phyloP scores from a whole-genome alignment of 78 protist species.

The Protostelium mycophagum region DNA sequence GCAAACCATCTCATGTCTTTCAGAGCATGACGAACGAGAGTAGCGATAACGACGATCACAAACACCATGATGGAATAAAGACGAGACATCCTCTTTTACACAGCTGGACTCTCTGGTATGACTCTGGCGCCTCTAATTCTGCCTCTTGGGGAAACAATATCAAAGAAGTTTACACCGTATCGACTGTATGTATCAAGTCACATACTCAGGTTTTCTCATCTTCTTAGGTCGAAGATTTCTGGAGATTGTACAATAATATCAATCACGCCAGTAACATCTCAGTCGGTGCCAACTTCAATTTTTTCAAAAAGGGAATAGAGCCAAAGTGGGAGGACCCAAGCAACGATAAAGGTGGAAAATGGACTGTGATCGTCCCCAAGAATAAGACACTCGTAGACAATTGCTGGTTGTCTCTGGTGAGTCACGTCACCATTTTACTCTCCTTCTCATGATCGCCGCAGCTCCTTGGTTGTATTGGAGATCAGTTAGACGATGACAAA shows the following conservation, averaged over 20 bases:
- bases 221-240: not conserved
- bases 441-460: not conserved
- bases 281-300: not conserved
- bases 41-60: too few relatives aligned
- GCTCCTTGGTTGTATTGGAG: not conserved
- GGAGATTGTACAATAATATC: conserved; percentile 1
- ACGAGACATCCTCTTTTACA: not conserved
- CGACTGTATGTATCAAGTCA: not conserved
- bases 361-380: conserved; percentile 1
- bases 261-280: not conserved
- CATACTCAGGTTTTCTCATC: not conserved
- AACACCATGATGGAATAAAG: too few relatives aligned
- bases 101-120: not conserved
- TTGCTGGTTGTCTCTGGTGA: not conserved
- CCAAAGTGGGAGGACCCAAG: conserved; percentile 11
- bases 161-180: not conserved
- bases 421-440: not conserved
- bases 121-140: not conserved
- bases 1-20: too few relatives aligned
- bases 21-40: too few relatives aligned
- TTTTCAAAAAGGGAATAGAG: conserved; percentile 1
- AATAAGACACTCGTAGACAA: not conserved
- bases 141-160: not conserved
- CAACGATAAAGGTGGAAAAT: conserved; percentile 7
- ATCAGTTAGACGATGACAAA: not conserved